phyloP scores from a whole-genome alignment of 805 yeast genomes.

The Wickerhamiella sergipiensis region DNA sequence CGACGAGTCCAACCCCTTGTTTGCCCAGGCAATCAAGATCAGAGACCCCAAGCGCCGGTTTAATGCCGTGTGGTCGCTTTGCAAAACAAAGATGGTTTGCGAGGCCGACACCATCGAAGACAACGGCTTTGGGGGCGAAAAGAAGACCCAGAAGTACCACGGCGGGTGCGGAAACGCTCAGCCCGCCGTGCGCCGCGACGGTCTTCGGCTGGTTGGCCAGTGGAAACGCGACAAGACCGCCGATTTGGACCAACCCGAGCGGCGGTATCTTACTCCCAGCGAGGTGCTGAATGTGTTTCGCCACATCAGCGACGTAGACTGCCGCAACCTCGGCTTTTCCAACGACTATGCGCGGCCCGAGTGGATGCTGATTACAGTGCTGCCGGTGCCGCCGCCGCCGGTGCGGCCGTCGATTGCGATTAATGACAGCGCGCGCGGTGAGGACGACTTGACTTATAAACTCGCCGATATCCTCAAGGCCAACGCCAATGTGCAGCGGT shows the following conservation, averaged over 20 bases:
- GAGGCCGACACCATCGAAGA: conserved; percentile 72
- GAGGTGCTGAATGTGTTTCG: conserved; percentile 86
- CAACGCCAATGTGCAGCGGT: conserved; percentile 88
- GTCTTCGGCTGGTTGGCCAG: conserved; percentile 92
- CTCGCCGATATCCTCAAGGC: conserved; percentile 95
- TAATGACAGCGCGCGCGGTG: conserved; percentile 96
- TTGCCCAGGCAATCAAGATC: conserved; percentile 78
- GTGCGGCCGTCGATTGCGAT: conserved; percentile 98
- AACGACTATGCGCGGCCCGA: conserved; percentile 97
- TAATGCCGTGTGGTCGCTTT: conserved; percentile 89
- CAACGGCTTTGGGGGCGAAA: conserved; percentile 24
- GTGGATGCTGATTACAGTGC: conserved; percentile 94
- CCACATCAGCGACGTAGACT: conserved; percentile 78
- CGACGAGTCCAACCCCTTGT: conserved; percentile 69
- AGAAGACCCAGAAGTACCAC: conserved; percentile 36
- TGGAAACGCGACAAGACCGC: conserved; percentile 86
- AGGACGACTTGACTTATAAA: conserved; percentile 95
- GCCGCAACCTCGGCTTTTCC: conserved; percentile 71
- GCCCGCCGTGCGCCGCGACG: conserved; percentile 92
- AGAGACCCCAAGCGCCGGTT: conserved; percentile 93
- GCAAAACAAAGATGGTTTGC: conserved; percentile 88
- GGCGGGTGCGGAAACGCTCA: conserved; percentile 98
- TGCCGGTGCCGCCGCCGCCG: conserved; percentile 99
- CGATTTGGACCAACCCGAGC: conserved; percentile 82
- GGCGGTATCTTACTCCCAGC: conserved; percentile 71